Percentiles rank a stretch among this genome's conserved stretches.
Evolutionary conservation across 129 eudicot species (phyloP).

Genomic region (Gnaphalium uliginosum): DNA sequence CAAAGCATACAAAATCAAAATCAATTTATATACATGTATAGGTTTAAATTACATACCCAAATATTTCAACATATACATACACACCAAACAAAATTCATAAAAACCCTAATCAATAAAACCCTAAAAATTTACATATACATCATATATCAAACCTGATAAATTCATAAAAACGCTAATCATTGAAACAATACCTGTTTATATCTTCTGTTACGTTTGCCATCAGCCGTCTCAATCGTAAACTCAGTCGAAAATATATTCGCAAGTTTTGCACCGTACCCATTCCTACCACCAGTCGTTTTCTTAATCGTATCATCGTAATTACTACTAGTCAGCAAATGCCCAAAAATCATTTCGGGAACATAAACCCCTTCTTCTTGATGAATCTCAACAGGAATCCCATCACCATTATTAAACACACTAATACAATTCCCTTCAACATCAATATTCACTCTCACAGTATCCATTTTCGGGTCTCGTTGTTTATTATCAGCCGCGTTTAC

Average conservation of each 20-base stretch:
- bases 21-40: too few relatives aligned
- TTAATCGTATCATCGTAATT: slow-evolving; percentile 78
- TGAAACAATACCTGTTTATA: slow-evolving; percentile 68
- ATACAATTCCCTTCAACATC: slow-evolving; percentile 55
- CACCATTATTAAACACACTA: slow-evolving; percentile 80
- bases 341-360: slow-evolving; percentile 96
- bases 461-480: slow-evolving; percentile 86
- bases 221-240: slow-evolving; percentile 87
- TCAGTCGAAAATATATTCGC: slow-evolving; percentile 86
- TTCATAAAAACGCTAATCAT: not conserved
- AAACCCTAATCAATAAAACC: not conserved
- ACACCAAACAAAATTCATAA: not conserved
- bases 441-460: slow-evolving; percentile 54
- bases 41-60: not conserved
- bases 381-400: slow-evolving; percentile 86
- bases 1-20: not conserved
- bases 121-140: not conserved
- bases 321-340: slow-evolving; percentile 92
- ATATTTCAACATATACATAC: not conserved
- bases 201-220: slow-evolving; percentile 75
- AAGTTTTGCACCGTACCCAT: slow-evolving; percentile 93
- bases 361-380: slow-evolving; percentile 90
- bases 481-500: slow-evolving; percentile 95
- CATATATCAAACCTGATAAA: not conserved
- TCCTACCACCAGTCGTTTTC: slow-evolving; percentile 96